Conservation (phyloP, 1,284 basidiomycete genomes). For the Ustilago shanxiensis region DNA sequence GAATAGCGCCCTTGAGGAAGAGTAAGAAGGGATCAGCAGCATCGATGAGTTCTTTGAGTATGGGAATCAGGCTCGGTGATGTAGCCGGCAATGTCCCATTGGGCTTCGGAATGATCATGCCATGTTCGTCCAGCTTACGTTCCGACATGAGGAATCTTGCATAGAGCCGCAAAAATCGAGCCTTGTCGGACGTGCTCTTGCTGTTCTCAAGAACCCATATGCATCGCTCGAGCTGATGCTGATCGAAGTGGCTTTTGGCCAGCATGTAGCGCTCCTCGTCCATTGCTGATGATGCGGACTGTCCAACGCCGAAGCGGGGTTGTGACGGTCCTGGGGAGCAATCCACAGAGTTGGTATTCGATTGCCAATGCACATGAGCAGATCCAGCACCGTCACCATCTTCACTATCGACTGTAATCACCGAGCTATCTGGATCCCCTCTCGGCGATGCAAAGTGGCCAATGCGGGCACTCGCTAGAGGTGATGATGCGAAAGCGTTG, state of each 20-base stretch:
- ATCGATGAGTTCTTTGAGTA: constrained; percentile 62
- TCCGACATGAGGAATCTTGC: constrained; percentile 78
- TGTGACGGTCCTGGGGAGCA: constrained; percentile 40
- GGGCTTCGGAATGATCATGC: constrained; percentile 52
- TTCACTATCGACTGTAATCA: constrained; percentile 47
- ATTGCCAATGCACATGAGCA: constrained; percentile 53
- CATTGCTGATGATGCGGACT: neutral
- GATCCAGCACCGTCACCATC: constrained; percentile 39
- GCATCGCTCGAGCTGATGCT: constrained; percentile 84
- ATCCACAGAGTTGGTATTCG: constrained; percentile 46
- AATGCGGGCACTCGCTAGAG: constrained; percentile 30
- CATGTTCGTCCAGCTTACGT: constrained; percentile 57
- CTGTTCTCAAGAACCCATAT: constrained; percentile 71
- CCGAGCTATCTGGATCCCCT: constrained; percentile 41
- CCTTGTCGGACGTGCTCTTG: constrained; percentile 72
- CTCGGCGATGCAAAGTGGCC: constrained; percentile 19
- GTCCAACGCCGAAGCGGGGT: neutral
- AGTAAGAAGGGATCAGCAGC: constrained; percentile 60
- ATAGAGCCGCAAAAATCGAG: constrained; percentile 83
- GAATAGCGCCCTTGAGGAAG: constrained; percentile 67
- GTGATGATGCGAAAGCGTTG: constrained; percentile 29
- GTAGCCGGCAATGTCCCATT: constrained; percentile 50
- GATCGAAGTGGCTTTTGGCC: constrained; percentile 82
- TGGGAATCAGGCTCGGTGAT: constrained; percentile 47
- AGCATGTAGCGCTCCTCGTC: constrained; percentile 75